Conservation (phyloP, 257 asterid species). For the Mitragyna speciosa region DNA sequence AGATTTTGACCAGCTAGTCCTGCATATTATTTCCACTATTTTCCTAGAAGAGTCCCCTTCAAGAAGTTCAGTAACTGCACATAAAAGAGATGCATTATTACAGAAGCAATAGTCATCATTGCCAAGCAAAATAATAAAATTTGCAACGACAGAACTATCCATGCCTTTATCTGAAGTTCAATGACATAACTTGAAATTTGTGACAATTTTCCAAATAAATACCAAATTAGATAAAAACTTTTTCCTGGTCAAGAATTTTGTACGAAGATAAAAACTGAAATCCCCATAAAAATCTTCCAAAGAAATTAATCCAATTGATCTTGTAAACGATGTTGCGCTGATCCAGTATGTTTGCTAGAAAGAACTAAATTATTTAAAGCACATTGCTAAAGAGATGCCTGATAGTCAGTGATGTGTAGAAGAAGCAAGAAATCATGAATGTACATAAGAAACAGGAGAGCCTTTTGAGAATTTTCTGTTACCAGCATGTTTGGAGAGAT, state of each 20-base stretch:
- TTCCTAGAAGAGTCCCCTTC: slow-evolving; percentile 90
- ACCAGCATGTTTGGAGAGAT: slow-evolving; percentile 91
- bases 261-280: not conserved
- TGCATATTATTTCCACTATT: slow-evolving; percentile 84
- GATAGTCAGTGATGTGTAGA: not conserved
- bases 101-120: no score
- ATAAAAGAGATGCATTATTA: not conserved
- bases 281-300: not conserved
- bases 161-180: not conserved
- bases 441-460: not conserved
- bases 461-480: not conserved
- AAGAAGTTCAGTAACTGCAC: slow-evolving; percentile 67
- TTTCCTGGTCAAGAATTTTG: not conserved
- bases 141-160: not conserved
- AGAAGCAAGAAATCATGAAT: not conserved
- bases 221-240: not conserved
- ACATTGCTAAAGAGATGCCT: not conserved
- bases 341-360: not conserved
- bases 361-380: not conserved
- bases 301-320: not conserved
- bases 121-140: not conserved
- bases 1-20: slow-evolving; percentile 49
- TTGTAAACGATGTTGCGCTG: not conserved
- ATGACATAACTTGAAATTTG: not conserved
- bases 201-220: not conserved